A percentile compares a stretch with the other conserved stretches of the same genome.
Evolutionary conservation across 345 rosid species (phyloP).

Genomic region (Populus euphratica): DNA sequence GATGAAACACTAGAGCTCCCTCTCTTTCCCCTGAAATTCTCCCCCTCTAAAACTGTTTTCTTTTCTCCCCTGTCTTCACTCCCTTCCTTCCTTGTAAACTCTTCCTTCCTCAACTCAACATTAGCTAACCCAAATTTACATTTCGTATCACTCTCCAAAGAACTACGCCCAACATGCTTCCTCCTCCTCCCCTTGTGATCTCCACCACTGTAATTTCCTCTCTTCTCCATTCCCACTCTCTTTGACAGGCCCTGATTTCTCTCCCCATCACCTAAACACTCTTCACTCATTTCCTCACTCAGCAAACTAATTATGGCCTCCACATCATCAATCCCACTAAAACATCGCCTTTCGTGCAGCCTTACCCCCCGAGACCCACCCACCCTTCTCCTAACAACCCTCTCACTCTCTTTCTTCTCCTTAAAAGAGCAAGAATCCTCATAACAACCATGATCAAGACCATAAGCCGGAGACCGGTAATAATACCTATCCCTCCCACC

Average conservation of each 20-base stretch:
- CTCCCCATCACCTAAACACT: constrained; percentile 27
- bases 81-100: constrained; percentile 28
- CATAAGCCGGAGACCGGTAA: constrained; percentile 36
- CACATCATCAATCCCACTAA: constrained; percentile 46
- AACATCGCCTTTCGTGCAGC: constrained; percentile 19
- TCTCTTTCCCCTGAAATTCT: constrained; percentile 34
- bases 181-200: constrained; percentile 25
- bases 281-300: constrained; percentile 58
- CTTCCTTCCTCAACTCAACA: constrained; percentile 26
- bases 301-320: constrained; percentile 75
- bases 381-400: constrained; percentile 30
- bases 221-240: constrained; percentile 43
- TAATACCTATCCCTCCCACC: constrained; percentile 27
- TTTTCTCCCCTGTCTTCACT: constrained; percentile 22
- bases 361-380: background rate
- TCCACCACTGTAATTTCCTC: constrained; percentile 36
- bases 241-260: constrained; percentile 28
- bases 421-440: constrained; percentile 41
- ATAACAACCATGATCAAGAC: constrained; percentile 31
- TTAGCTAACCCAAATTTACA: constrained; percentile 20
- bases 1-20: constrained; percentile 68
- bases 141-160: constrained; percentile 31
- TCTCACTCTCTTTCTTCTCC: constrained; percentile 29
- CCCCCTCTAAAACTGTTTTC: constrained; percentile 18
- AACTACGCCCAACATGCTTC: constrained; percentile 30